Evolutionary conservation across 306 rosid species (phyloP).

Genomic region (Cicer cuneatum): DNA sequence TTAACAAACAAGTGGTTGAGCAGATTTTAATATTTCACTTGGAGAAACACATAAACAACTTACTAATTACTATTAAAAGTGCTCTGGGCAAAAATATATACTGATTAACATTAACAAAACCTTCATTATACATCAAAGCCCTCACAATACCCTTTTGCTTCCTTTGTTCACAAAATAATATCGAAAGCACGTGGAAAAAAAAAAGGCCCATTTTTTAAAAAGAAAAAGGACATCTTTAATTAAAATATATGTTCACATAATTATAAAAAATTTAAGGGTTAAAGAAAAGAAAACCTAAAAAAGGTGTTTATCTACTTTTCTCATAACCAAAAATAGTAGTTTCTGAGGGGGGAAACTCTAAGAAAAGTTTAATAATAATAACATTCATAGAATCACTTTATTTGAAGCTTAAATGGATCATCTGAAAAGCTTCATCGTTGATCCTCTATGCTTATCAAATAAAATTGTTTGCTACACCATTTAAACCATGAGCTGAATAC

Average conservation of each 20-base stretch:
- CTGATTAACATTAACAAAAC: not conserved
- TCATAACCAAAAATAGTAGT: not conserved
- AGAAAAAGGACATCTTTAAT: not conserved
- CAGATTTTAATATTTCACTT: slow-evolving; percentile 29
- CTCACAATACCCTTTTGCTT: not conserved
- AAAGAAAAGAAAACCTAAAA: too few relatives aligned
- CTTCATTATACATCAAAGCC: not conserved
- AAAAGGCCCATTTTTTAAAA: not conserved
- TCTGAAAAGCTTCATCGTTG: not conserved
- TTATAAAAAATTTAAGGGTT: not conserved
- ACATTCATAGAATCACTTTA: not conserved
- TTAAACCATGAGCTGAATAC: not conserved
- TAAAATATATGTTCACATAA: not conserved
- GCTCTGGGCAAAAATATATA: not conserved
- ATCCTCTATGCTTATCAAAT: not conserved
- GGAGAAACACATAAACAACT: not conserved
- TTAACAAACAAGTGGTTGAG: not conserved
- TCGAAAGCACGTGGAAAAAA: not conserved
- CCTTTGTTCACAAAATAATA: not conserved
- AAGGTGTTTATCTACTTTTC: not conserved
- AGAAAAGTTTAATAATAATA: slow-evolving; percentile 1
- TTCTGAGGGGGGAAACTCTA: slow-evolving; percentile 2
- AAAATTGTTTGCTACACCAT: not conserved
- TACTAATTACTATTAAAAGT: not conserved
- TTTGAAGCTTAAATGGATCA: not conserved